Evolutionary conservation across 2,329 filamentous ascomycete species (phyloP), one percentile per base, ranked within the genome.

Genomic region (Calonectria honghensis): DNA sequence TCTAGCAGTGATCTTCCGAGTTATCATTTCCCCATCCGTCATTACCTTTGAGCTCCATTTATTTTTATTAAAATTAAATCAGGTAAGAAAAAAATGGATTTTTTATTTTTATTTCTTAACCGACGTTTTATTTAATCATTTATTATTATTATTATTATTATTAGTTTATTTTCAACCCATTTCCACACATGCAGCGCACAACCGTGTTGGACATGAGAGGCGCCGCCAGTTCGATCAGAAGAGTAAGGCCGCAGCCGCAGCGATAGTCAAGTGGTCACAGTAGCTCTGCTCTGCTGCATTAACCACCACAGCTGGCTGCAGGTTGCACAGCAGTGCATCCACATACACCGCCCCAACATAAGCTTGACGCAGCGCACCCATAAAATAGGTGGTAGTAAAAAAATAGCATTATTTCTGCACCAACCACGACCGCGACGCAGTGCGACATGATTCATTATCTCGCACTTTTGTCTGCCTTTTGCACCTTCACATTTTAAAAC

Each of bases 81-180:
- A 27, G n/a, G 27, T 41, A 24, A 24, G 2, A 45, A 48, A 48
- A 48, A 48, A 48, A 13, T 24, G 16, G 9, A 31, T 39, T 72
- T 39, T 61, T 45, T 41, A 51, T 61, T 32, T 67, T n/a, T 50
- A 37, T 61, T 65, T 69, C 63, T 52, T 32, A 39, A 27, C 32
- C 57, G 57, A 61, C 57, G 57, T 27, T 61, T 61, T 61, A 61
- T 39, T 59, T 73, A 72, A 31, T 70, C 57, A 32, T 57, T 39
- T 32, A 18, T 32, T 57, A 27, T 29, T 16, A 31, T 6, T n/a
- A 45, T 20, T 45, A 45, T 20, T 45, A 20, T 18, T 41, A 31
- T 39, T 59, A 3, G 39, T 61, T 39, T 39, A 39, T 24, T 59
- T 20, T 59, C 20, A 32, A 11, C 37, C 18, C 39, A 39, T 61